Evolutionary conservation across 2,329 filamentous ascomycete species (phyloP).

Genomic region (Xylaria sp.): DNA sequence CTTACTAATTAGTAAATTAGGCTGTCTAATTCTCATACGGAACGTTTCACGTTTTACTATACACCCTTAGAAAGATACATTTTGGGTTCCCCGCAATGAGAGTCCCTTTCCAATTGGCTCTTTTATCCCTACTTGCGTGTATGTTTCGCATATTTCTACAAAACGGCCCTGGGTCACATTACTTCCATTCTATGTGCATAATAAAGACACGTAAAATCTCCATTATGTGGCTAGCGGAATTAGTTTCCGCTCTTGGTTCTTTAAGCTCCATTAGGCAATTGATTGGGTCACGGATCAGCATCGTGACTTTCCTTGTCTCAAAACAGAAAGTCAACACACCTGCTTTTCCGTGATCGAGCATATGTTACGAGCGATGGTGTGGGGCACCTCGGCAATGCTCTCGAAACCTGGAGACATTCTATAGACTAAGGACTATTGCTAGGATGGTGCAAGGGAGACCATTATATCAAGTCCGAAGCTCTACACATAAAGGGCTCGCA

Average conservation of each 20-base stretch:
- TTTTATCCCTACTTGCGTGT: too few species aligned
- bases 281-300: constrained; percentile 12
- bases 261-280: background rate
- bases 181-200: background rate
- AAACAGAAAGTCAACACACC: constrained; percentile 23
- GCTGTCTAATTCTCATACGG: too few species aligned
- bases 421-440: constrained; percentile 13
- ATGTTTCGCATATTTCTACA: too few species aligned
- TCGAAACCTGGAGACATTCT: background rate
- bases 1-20: too few species aligned
- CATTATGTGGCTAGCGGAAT: constrained; percentile 16
- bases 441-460: background rate
- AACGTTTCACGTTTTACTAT: too few species aligned
- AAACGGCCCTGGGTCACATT: background rate
- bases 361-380: constrained; percentile 23
- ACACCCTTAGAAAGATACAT: too few species aligned
- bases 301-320: constrained; percentile 17
- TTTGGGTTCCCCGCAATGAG: too few species aligned
- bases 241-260: constrained; percentile 19
- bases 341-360: constrained; percentile 3
- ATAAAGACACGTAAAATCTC: background rate
- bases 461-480: background rate
- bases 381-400: constrained; percentile 31
- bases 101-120: too few species aligned
- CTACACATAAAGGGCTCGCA: constrained; percentile 29